These are phyloP conservation scores for Teratosphaeriaceae sp. DNA, from an alignment of 2,329 filamentous ascomycete genomes.

Conservation along the genomic window DNA sequence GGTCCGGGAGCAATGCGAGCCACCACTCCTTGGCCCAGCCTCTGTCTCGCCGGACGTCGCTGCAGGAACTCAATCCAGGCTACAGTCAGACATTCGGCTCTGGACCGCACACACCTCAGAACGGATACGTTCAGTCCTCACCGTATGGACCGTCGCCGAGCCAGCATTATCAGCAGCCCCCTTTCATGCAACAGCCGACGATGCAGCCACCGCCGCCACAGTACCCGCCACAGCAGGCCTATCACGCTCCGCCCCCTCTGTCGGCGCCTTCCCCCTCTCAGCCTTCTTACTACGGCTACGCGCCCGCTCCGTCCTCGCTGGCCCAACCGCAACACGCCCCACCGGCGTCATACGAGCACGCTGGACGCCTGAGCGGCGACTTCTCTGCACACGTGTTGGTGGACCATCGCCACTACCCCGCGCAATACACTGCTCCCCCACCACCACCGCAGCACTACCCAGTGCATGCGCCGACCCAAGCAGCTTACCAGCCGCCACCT, in stretches of 20 bases:
- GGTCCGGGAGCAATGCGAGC: slow-evolving; percentile 33
- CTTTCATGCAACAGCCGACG: slow-evolving; percentile 20
- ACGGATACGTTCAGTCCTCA: slow-evolving; percentile 32
- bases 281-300: slow-evolving; percentile 33
- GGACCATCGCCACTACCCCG: slow-evolving; percentile 32
- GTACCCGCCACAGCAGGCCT: slow-evolving; percentile 19
- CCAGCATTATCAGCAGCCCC: slow-evolving; percentile 21
- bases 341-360: slow-evolving; percentile 20
- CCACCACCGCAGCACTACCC: slow-evolving; percentile 30
- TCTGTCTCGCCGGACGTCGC: slow-evolving; percentile 35
- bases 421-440: slow-evolving; percentile 31
- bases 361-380: slow-evolving; percentile 34
- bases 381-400: slow-evolving; percentile 29
- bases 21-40: slow-evolving; percentile 24
- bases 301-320: slow-evolving; percentile 28
- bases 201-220: slow-evolving; percentile 28
- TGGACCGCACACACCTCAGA: slow-evolving; percentile 34
- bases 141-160: slow-evolving; percentile 26
- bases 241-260: slow-evolving; percentile 15
- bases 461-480: slow-evolving; percentile 24
- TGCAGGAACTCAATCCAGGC: slow-evolving; percentile 37
- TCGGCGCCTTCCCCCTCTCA: slow-evolving; percentile 24
- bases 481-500: slow-evolving; percentile 16
- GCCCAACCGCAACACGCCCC: slow-evolving; percentile 32
- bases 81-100: slow-evolving; percentile 37